phyloP scores from a whole-genome alignment of 768 basidiomycete genomes.

The Mycena galericulata region DNA sequence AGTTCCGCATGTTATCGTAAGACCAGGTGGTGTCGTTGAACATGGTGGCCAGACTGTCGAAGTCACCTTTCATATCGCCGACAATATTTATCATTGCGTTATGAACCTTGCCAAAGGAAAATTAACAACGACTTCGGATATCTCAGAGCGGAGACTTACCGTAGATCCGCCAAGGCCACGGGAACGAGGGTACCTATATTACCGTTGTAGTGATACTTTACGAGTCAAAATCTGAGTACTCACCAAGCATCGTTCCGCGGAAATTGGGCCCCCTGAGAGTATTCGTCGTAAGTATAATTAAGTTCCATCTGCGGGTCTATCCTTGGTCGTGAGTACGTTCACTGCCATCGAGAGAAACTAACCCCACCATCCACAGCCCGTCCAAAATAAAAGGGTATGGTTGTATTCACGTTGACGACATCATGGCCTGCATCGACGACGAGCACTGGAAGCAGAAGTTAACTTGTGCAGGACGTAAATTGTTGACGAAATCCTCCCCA shows the following conservation, averaged over 20 bases:
- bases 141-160: conserved; percentile 27
- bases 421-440: conserved; percentile 46
- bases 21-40: conserved; percentile 46
- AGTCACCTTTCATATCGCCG: conserved; percentile 40
- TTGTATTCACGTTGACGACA: conserved; percentile 42
- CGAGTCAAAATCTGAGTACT: background rate
- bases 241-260: conserved; percentile 41
- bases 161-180: conserved; percentile 46
- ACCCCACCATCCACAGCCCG: conserved; percentile 42
- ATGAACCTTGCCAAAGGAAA: conserved; percentile 42
- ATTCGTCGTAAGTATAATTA: conserved; percentile 45
- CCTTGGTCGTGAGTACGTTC: no score
- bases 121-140: background rate
- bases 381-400: conserved; percentile 41
- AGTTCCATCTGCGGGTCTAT: conserved; percentile 43
- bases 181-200: conserved; percentile 45
- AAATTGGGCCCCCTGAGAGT: conserved; percentile 40
- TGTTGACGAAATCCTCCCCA: no score
- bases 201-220: background rate
- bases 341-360: background rate
- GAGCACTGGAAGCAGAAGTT: no score
- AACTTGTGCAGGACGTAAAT: no score
- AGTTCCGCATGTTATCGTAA: conserved; percentile 44
- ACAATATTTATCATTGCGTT: conserved; percentile 48
- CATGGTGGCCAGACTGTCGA: conserved; percentile 41